A percentile compares a stretch with the other conserved stretches of the same genome.
Evolutionary conservation across 2,329 filamentous ascomycete genomes (phyloP).

Genomic region (Teratosphaeriaceae sp.): DNA sequence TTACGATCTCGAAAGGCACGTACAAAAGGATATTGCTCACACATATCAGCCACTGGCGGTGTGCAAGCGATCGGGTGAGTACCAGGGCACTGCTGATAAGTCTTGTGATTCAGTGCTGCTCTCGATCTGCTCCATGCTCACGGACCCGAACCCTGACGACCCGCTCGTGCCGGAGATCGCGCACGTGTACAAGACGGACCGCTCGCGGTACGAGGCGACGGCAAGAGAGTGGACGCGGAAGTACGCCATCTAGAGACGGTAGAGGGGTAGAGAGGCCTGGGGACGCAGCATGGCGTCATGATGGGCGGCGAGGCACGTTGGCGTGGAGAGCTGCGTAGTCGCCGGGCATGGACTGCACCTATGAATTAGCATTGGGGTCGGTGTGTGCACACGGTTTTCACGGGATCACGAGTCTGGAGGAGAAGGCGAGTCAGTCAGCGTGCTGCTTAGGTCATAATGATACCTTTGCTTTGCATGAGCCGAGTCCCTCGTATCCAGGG

Average conservation of each 20-base stretch:
- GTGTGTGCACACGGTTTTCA: slow-evolving; percentile 4
- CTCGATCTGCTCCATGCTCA: slow-evolving; percentile 99
- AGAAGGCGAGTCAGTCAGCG: not conserved
- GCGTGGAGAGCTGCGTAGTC: not conserved
- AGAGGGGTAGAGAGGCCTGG: not conserved
- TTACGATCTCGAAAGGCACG: slow-evolving; percentile 95
- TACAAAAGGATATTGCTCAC: not conserved
- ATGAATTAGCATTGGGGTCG: slow-evolving; percentile 1
- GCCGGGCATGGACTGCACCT: not conserved
- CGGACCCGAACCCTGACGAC: slow-evolving; percentile 98
- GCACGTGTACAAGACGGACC: slow-evolving; percentile 99
- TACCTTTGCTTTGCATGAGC: not conserved
- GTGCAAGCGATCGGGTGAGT: too few relatives aligned
- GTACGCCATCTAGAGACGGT: slow-evolving; percentile 79
- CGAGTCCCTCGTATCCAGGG: too few relatives aligned
- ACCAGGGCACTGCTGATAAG: slow-evolving; percentile 1
- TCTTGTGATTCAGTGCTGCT: slow-evolving; percentile 75
- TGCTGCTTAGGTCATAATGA: slow-evolving; percentile 7
- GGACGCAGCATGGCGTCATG: not conserved
- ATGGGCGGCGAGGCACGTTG: not conserved
- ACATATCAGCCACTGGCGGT: not conserved
- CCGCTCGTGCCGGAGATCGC: slow-evolving; percentile 98
- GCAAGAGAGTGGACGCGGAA: slow-evolving; percentile 98
- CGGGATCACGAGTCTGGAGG: slow-evolving; percentile 3
- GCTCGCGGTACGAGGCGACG: slow-evolving; percentile 88